These are phyloP conservation scores for Fusarium setosum DNA, from an alignment of 2,329 filamentous ascomycete genomes.

Conservation along the genomic window DNA sequence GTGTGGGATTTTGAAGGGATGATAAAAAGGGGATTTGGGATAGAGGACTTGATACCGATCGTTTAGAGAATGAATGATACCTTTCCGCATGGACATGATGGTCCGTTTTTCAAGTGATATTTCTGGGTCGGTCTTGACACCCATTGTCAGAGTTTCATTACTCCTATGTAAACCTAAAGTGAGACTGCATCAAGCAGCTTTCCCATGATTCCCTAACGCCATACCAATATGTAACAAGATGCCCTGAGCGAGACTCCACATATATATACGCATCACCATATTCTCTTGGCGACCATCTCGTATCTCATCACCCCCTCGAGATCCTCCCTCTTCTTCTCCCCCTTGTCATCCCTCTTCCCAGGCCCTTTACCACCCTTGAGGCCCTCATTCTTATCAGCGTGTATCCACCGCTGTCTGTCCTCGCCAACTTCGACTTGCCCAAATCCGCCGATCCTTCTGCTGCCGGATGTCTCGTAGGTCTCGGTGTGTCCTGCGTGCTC, in stretches of 20 bases:
- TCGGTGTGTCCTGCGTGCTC: slow-evolving; percentile 66
- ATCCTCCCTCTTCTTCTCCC: slow-evolving; percentile 62
- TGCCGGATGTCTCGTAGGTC: slow-evolving; percentile 72
- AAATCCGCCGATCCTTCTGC: slow-evolving; percentile 82
- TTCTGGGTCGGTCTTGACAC: not conserved
- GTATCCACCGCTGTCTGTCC: slow-evolving; percentile 86
- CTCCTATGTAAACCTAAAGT: not conserved
- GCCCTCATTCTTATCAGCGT: slow-evolving; percentile 83
- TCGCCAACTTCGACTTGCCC: slow-evolving; percentile 90
- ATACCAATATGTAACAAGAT: not conserved
- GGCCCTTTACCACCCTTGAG: slow-evolving; percentile 64
- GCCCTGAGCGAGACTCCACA: not conserved
- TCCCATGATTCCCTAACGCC: slow-evolving; percentile 14
- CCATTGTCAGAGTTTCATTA: not conserved
- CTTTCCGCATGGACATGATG: slow-evolving; percentile 20
- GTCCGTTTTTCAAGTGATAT: not conserved
- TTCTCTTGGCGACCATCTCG: slow-evolving; percentile 96
- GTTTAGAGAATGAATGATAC: slow-evolving; percentile 40
- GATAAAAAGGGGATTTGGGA: slow-evolving; percentile 6
- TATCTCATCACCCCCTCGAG: slow-evolving; percentile 81
- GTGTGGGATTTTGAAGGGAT: not conserved
- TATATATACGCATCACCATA: slow-evolving; percentile 72
- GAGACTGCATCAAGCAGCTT: not conserved
- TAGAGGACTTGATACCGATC: slow-evolving; percentile 35
- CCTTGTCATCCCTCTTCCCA: slow-evolving; percentile 63